Evolutionary conservation across 331 rosid species (phyloP), one percentile per base, ranked within the genome.

Genomic region (Acacia concinna): DNA sequence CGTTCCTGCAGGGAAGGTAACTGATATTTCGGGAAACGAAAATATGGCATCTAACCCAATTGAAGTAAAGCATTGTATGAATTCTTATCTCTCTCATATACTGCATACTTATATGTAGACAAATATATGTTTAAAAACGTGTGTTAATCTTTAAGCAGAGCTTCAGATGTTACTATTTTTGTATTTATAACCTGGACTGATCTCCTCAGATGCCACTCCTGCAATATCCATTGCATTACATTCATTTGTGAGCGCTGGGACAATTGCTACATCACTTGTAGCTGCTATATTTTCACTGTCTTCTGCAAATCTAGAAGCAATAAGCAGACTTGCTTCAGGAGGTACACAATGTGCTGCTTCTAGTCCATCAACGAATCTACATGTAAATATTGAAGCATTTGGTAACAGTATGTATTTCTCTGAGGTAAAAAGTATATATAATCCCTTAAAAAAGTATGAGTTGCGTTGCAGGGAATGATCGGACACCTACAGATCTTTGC

Each of bases 401-500:
- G 40, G 12, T 37, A n/a, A 70, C 73, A 51, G 7, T 52, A 28
- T 73, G 34, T n/a, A 64, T 44, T 72, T 67, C 31, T 74, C 25
- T 23, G 21, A 60, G 46, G 32, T 76, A 17, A 20, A 68, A 67
- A 10, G 41, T 51, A 32, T 15, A 7, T 17, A 30, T n/a, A n/a
- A 28, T 49, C 68, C 37, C 41, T 28, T 5, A 68, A n/a, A 20
- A 25, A 68, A 28, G 41, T 13, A 46, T 28, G 52, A 35, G 56
- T 60, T 49, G 11, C 76, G 13, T 49, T 64, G 31, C 82, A 91
- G 96, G 93, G 93, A 74, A 72, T 91, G 89, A 31, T 89, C 64
- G 96, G 96, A 60, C 96, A 91, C 75, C 83, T 91, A 49, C 96
- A 91, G 78, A 85, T 89, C 83, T 91, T 91, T 84, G 96, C 84